phyloP scores from a whole-genome alignment of 306 rosid species.

The Cicer bijugum region DNA sequence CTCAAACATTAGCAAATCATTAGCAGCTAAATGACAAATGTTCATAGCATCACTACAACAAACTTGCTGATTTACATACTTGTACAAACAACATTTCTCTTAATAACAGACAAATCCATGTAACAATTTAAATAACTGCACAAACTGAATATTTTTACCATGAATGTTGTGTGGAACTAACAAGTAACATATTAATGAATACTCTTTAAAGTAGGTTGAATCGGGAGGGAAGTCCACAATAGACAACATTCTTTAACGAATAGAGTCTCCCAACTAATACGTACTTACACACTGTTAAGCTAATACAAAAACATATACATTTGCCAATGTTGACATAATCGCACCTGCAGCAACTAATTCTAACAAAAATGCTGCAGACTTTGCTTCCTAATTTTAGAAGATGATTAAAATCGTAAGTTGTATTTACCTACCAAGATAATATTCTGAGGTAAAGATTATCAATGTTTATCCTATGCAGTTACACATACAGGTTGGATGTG shows the following conservation, averaged over 20 bases:
- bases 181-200: neutral
- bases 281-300: slow-evolving; percentile 11
- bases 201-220: neutral
- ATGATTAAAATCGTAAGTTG: slow-evolving; percentile 21
- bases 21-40: no score
- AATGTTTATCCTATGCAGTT: slow-evolving; percentile 36
- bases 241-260: slow-evolving; percentile 5
- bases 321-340: slow-evolving; percentile 17
- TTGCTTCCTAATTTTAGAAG: slow-evolving; percentile 40
- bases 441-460: slow-evolving; percentile 11
- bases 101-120: neutral
- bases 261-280: neutral
- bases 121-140: slow-evolving; percentile 10
- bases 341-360: slow-evolving; percentile 52
- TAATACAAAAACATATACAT: slow-evolving; percentile 34
- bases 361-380: slow-evolving; percentile 68
- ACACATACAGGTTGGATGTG: slow-evolving; percentile 58
- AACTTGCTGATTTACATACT: no score
- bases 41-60: no score
- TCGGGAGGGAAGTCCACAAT: neutral
- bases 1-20: no score
- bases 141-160: neutral
- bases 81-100: neutral
- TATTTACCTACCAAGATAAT: slow-evolving; percentile 24
- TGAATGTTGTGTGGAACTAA: neutral